Evolutionary conservation across 345 rosid genomes (phyloP).

Genomic region (Rhizophora apiculata): DNA sequence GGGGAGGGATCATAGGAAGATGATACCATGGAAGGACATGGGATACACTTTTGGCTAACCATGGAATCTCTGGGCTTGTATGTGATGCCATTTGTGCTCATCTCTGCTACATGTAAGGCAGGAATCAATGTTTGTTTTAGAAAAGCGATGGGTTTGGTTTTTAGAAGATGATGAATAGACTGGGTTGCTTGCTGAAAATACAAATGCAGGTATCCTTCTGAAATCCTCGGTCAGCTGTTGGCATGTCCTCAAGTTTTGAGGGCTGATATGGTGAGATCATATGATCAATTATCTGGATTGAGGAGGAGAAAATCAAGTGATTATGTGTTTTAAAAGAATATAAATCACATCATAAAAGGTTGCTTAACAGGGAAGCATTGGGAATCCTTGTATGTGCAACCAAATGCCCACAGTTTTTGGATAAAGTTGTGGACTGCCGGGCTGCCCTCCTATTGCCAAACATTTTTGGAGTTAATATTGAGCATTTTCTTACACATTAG

Average conservation of each 20-base stretch:
- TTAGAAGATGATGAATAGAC: too few species aligned
- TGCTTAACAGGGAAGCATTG: too few species aligned
- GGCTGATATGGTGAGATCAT: too few species aligned
- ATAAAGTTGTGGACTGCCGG: neutral
- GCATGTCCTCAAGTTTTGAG: neutral
- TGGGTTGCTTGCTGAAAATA: neutral
- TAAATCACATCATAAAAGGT: too few species aligned
- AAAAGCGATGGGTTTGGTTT: neutral
- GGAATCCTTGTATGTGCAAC: too few species aligned
- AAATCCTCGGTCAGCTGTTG: neutral
- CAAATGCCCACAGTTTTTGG: neutral
- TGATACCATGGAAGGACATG: slow-evolving; percentile 83
- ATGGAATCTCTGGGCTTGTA: neutral
- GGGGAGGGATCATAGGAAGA: slow-evolving; percentile 87
- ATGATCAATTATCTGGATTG: too few species aligned
- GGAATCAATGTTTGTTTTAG: neutral
- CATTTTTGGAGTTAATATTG: too few species aligned
- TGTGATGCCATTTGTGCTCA: neutral
- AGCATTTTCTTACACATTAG: neutral
- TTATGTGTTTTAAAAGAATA: too few species aligned
- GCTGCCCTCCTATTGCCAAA: too few species aligned
- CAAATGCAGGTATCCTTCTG: neutral
- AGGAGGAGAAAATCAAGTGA: too few species aligned
- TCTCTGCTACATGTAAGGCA: neutral
- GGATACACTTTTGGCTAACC: slow-evolving; percentile 49